phyloP scores from a whole-genome alignment of 1,284 basidiomycete genomes.

The Psilocybe mexicana region DNA sequence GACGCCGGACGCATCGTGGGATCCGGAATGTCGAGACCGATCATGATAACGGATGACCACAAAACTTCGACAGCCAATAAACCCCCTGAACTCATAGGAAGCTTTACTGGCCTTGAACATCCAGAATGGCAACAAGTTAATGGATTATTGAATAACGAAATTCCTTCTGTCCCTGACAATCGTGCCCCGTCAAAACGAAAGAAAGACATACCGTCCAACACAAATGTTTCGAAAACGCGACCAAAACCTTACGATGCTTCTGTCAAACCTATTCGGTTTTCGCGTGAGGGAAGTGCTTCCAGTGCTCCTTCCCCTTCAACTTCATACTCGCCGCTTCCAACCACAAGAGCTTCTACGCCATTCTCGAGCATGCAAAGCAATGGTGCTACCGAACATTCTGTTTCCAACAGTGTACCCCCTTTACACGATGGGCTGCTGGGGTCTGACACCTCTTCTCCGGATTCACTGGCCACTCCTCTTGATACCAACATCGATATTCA shows the following conservation, averaged over 20 bases:
- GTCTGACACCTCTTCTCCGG: conserved; percentile 45
- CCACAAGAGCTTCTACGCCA: conserved; percentile 54
- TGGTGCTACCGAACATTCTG: conserved; percentile 24
- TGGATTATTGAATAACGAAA: conserved; percentile 23
- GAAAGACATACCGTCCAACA: conserved; percentile 33
- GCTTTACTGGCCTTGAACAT: conserved; percentile 35
- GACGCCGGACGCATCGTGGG: conserved; percentile 82
- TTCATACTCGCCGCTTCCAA: conserved; percentile 43
- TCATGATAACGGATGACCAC: conserved; percentile 99
- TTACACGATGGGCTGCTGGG: conserved; percentile 37
- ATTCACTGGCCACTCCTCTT: conserved; percentile 39
- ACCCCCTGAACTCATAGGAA: conserved; percentile 30
- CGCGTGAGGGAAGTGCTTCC: conserved; percentile 53
- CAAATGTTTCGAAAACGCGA: conserved; percentile 39
- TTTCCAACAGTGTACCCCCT: conserved; percentile 30
- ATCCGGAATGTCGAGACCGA: conserved; percentile 83
- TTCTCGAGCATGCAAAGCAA: conserved; percentile 32
- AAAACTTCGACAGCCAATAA: conserved; percentile 61
- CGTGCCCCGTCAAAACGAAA: conserved; percentile 45
- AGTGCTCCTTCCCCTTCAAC: conserved; percentile 52
- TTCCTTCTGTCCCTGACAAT: conserved; percentile 27
- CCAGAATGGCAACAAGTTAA: conserved; percentile 46
- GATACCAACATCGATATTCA: conserved; percentile 38
- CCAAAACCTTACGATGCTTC: conserved; percentile 61
- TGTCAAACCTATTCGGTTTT: conserved; percentile 43